Percentiles rank a stretch among this genome's conserved stretches.
Evolutionary conservation across 352 stramenopile species (phyloP).

Genomic region (Pythium phragmiticola): DNA sequence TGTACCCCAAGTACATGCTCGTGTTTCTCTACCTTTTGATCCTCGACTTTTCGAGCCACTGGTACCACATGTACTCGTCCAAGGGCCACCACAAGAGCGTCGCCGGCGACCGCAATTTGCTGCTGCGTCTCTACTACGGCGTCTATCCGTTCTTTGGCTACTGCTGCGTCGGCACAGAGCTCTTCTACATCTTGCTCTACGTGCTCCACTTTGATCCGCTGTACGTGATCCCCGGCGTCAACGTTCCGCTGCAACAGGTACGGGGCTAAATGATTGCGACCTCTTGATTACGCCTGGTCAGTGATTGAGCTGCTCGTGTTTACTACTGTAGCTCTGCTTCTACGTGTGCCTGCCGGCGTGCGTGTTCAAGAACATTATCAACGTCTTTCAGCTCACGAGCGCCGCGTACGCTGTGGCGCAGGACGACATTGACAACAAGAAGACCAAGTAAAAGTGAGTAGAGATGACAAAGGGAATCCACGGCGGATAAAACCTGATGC

Average conservation of each 20-base stretch:
- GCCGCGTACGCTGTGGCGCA: conserved; percentile 78
- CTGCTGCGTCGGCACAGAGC: conserved; percentile 90
- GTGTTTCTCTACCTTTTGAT: conserved; percentile 91
- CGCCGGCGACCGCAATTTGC: conserved; percentile 89
- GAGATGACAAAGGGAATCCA: neutral
- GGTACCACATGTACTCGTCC: conserved; percentile 97
- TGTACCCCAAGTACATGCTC: conserved; percentile 87
- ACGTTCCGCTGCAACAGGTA: conserved; percentile 62
- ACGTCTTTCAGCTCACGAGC: conserved; percentile 89
- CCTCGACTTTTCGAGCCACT: conserved; percentile 97
- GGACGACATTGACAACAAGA: conserved; percentile 63
- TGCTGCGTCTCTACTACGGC: conserved; percentile 94
- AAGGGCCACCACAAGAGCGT: conserved; percentile 95
- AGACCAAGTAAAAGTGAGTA: conserved; percentile 29
- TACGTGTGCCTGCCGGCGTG: conserved; percentile 89
- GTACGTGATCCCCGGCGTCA: conserved; percentile 50
- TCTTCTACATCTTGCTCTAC: conserved; percentile 93
- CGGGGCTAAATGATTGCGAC: neutral
- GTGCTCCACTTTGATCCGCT: conserved; percentile 81
- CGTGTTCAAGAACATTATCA: conserved; percentile 92
- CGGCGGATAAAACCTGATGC: too few relatives aligned
- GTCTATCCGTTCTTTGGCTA: conserved; percentile 92
- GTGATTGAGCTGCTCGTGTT: neutral
- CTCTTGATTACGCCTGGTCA: neutral
- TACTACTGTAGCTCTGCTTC: conserved; percentile 60